Evolutionary conservation across 2,329 filamentous ascomycete genomes (phyloP).

Genomic region (Trichophyton benhamiae): DNA sequence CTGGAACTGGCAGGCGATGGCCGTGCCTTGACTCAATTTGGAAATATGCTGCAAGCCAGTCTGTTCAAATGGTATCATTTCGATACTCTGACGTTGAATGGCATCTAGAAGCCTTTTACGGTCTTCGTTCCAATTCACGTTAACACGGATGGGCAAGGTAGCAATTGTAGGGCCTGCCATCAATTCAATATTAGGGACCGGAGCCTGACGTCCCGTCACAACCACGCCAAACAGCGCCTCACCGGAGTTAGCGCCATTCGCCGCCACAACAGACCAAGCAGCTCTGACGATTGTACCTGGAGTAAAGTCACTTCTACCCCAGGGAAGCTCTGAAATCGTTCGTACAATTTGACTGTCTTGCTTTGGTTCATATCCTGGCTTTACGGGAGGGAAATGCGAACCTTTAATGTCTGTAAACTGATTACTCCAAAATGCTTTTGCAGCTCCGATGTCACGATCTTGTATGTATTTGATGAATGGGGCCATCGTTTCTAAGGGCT

Average conservation of each 20-base stretch:
- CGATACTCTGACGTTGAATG: conserved; percentile 41
- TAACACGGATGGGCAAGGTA: conserved; percentile 27
- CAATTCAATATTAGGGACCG: conserved; percentile 24
- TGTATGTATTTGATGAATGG: background rate
- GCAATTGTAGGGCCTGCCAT: conserved; percentile 31
- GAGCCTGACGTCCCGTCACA: conserved; percentile 29
- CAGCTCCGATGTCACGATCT: background rate
- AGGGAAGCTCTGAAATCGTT: background rate
- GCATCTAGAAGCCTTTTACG: conserved; percentile 27
- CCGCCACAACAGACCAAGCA: conserved; percentile 28
- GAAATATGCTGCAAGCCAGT: conserved; percentile 40
- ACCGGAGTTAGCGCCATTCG: conserved; percentile 23
- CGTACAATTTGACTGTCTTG: background rate
- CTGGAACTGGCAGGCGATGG: conserved; percentile 30
- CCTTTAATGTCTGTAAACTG: conserved; percentile 6
- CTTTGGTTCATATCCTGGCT: background rate
- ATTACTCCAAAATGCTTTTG: conserved; percentile 8
- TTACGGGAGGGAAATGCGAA: conserved; percentile 1
- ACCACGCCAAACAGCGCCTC: conserved; percentile 31
- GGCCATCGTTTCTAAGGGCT: background rate
- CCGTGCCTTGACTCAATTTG: conserved; percentile 35
- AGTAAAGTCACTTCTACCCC: conserved; percentile 2
- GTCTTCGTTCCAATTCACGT: conserved; percentile 14
- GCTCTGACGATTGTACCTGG: conserved; percentile 1
- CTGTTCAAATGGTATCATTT: conserved; percentile 46